phyloP scores from a whole-genome alignment of 2,329 filamentous ascomycete species.

The Teratosphaeria pseudoeucalypti region DNA sequence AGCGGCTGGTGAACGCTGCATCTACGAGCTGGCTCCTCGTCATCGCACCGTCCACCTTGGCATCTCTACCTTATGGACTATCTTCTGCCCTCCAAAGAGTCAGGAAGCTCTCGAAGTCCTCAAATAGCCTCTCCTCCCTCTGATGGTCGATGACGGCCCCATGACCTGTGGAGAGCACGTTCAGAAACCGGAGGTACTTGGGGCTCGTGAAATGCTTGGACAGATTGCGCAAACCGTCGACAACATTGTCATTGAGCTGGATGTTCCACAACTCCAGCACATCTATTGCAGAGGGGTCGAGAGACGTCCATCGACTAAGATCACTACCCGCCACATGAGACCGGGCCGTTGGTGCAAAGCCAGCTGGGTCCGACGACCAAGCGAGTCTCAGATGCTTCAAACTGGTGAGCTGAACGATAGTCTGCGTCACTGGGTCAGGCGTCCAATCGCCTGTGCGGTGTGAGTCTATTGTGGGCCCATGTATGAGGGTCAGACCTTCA shows the following conservation, averaged over 20 bases:
- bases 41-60: conserved; percentile 2
- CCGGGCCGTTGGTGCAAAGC: not conserved
- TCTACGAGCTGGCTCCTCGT: conserved; percentile 9
- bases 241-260: not conserved
- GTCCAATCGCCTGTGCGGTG: not conserved
- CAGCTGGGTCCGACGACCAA: not conserved
- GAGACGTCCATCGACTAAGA: not conserved
- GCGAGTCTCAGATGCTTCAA: not conserved
- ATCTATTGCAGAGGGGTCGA: not conserved
- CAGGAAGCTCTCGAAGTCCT: conserved; percentile 14
- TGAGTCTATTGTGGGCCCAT: not conserved
- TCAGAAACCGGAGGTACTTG: not conserved
- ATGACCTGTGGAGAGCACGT: not conserved
- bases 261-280: conserved; percentile 2
- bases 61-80: conserved; percentile 5
- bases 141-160: conserved; percentile 6
- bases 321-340: not conserved
- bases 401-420: not conserved
- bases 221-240: not conserved
- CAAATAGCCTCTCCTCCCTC: conserved; percentile 10
- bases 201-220: not conserved
- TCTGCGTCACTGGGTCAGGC: not conserved
- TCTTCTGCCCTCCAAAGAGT: conserved; percentile 13
- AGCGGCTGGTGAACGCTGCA: conserved; percentile 13
- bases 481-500: conserved; percentile 1